Conservation (phyloP, 2,329 filamentous ascomycete genomes). For the Botrytis squamosa region DNA sequence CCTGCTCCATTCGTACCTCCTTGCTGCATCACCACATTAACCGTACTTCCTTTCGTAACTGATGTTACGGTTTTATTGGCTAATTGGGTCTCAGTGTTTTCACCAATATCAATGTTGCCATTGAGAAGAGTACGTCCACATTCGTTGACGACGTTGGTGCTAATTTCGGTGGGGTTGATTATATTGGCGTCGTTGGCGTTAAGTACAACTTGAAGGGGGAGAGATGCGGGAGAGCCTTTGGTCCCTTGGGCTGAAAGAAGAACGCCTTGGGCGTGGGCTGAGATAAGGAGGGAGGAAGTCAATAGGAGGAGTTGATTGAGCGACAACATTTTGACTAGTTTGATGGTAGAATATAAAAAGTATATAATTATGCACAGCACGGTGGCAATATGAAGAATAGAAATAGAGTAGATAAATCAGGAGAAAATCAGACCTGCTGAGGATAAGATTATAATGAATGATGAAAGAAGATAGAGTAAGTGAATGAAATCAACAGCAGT, state of each 20-base stretch:
- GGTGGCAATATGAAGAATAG: not conserved
- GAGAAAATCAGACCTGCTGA: slow-evolving; percentile 3
- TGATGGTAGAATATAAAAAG: not conserved
- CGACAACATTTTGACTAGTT: slow-evolving; percentile 2
- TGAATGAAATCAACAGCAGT: not conserved
- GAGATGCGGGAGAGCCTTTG: slow-evolving; percentile 3
- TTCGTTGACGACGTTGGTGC: slow-evolving; percentile 52
- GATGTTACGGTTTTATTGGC: slow-evolving; percentile 48
- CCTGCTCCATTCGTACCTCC: slow-evolving; percentile 55
- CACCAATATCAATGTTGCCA: slow-evolving; percentile 61
- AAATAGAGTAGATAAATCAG: not conserved
- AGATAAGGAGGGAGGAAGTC: not conserved
- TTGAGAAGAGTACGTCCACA: slow-evolving; percentile 61
- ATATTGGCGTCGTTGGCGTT: slow-evolving; percentile 59
- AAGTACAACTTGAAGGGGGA: slow-evolving; percentile 53
- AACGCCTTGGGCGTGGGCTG: slow-evolving; percentile 1
- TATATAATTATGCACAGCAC: slow-evolving; percentile 5
- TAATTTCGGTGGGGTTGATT: slow-evolving; percentile 58
- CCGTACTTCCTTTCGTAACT: slow-evolving; percentile 46
- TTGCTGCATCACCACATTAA: slow-evolving; percentile 55
- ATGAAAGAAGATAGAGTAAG: not conserved
- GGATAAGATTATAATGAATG: not conserved
- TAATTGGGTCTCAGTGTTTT: slow-evolving; percentile 54
- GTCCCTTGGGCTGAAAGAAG: slow-evolving; percentile 14
- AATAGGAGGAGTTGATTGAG: slow-evolving; percentile 3